Evolutionary conservation across 1,284 basidiomycete genomes (phyloP).

Genomic region (Grifola frondosa): DNA sequence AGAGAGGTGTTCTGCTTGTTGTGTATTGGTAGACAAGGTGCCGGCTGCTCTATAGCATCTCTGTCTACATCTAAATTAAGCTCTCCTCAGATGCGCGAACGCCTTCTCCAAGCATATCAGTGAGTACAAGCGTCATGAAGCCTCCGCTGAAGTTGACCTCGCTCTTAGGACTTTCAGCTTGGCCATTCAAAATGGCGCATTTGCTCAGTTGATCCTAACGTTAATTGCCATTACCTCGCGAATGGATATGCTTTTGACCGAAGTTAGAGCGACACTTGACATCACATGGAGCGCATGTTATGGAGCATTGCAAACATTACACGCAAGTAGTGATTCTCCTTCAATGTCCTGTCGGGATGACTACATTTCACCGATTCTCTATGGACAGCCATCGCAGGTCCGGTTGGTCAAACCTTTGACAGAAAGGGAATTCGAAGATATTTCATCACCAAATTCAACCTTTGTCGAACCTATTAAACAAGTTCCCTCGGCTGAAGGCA

Average conservation of each 20-base stretch:
- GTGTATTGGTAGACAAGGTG: constrained; percentile 48
- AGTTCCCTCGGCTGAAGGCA: too few species aligned
- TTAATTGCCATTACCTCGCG: constrained; percentile 62
- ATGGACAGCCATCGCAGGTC: not conserved
- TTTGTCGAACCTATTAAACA: too few species aligned
- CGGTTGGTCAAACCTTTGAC: constrained; percentile 1
- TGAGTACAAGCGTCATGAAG: constrained; percentile 28
- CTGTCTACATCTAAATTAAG: constrained; percentile 1
- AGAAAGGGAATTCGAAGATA: too few species aligned
- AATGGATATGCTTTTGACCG: constrained; percentile 45
- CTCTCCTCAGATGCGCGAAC: constrained; percentile 46
- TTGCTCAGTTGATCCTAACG: constrained; percentile 62
- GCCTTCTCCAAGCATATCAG: constrained; percentile 49
- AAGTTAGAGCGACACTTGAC: constrained; percentile 41
- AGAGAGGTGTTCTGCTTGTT: constrained; percentile 37
- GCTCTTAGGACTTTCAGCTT: constrained; percentile 54
- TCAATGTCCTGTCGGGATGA: too few species aligned
- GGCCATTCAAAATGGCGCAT: constrained; percentile 69
- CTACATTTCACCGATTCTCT: not conserved
- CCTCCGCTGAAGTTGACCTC: constrained; percentile 9
- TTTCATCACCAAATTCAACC: too few species aligned
- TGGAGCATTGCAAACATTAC: constrained; percentile 27
- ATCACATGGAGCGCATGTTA: constrained; percentile 28
- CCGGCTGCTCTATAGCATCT: not conserved
- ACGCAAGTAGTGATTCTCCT: constrained; percentile 20